Percentiles rank a stretch among this genome's conserved stretches.
Conservation (phyloP, 768 basidiomycete species). For the Coprinellus micaceus region DNA sequence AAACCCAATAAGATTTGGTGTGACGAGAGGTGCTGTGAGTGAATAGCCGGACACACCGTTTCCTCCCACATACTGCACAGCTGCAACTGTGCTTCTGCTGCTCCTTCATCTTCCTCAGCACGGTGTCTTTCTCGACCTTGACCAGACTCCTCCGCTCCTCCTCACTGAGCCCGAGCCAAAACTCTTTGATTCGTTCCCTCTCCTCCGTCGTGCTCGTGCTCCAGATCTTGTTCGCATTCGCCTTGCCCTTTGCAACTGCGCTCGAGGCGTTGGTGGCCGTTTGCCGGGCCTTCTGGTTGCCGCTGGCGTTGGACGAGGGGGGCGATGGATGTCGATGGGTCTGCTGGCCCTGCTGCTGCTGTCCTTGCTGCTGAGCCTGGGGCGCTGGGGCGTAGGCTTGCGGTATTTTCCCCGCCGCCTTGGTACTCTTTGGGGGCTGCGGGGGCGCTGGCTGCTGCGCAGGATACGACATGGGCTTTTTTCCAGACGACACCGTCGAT, state of each 20-base stretch:
- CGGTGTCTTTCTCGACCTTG: constrained; percentile 97
- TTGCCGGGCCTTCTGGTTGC: constrained; percentile 22
- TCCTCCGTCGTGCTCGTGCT: constrained; percentile 89
- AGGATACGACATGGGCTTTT: constrained; percentile 85
- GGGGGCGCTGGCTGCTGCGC: constrained; percentile 24
- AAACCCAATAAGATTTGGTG: constrained; percentile 22
- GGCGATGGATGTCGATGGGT: constrained; percentile 44
- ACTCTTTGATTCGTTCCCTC: constrained; percentile 95
- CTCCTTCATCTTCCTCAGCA: constrained; percentile 98
- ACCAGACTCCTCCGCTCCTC: constrained; percentile 88
- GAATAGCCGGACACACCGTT: constrained; percentile 63
- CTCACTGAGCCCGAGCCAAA: constrained; percentile 93
- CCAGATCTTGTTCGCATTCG: constrained; percentile 84
- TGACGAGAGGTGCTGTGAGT: neutral
- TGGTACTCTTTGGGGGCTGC: constrained; percentile 35
- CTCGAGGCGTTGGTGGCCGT: constrained; percentile 33
- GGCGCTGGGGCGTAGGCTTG: constrained; percentile 28
- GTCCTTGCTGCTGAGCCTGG: constrained; percentile 32
- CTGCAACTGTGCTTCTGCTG: constrained; percentile 95
- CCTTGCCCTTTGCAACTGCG: constrained; percentile 32
- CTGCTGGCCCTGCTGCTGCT: constrained; percentile 35
- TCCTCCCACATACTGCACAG: constrained; percentile 94
- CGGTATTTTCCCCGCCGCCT: constrained; percentile 47
- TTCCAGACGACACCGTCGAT: constrained; percentile 83
- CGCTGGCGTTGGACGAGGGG: constrained; percentile 41